Evolutionary conservation across 176 grass and related monocot genomes (phyloP).

Genomic region (Bothriochloa decipiens): DNA sequence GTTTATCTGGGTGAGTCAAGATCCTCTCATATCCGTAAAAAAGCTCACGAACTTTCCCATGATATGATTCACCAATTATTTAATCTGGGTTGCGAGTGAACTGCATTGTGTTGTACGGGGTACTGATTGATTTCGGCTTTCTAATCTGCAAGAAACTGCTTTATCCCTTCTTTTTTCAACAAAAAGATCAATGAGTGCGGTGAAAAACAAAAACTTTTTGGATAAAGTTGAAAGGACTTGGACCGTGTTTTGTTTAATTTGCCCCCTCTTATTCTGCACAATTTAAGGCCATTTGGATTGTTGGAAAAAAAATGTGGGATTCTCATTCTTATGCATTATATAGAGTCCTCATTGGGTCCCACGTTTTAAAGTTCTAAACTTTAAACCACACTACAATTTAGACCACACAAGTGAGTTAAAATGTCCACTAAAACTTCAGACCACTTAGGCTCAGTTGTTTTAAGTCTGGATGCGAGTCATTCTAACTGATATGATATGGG

Average conservation of each 20-base stretch:
- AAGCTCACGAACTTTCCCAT: constrained; percentile 38
- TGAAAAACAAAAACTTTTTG: not conserved
- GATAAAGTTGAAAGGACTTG: constrained; percentile 11
- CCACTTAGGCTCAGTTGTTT: no score
- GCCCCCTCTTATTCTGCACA: not conserved
- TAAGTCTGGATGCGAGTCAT: no score
- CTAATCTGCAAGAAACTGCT: not conserved
- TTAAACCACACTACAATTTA: no score
- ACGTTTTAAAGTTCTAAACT: not conserved
- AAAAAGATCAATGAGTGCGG: not conserved
- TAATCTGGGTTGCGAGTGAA: not conserved
- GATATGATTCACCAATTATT: constrained; percentile 41
- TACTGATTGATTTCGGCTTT: constrained; percentile 16
- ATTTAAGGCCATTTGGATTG: not conserved
- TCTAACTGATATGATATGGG: no score
- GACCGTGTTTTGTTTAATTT: constrained; percentile 1
- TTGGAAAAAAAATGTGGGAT: not conserved
- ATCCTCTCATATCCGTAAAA: constrained; percentile 35
- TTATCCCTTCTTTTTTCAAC: not conserved
- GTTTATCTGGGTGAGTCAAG: constrained; percentile 86
- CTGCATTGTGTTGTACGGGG: constrained; percentile 6
- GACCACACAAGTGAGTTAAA: no score
- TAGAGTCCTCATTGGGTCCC: not conserved
- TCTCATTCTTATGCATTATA: not conserved
- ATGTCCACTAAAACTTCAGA: no score